These are phyloP conservation scores for Aspergillus phoenicis DNA, from an alignment of 2,329 filamentous ascomycete species.

Conservation along the genomic window DNA sequence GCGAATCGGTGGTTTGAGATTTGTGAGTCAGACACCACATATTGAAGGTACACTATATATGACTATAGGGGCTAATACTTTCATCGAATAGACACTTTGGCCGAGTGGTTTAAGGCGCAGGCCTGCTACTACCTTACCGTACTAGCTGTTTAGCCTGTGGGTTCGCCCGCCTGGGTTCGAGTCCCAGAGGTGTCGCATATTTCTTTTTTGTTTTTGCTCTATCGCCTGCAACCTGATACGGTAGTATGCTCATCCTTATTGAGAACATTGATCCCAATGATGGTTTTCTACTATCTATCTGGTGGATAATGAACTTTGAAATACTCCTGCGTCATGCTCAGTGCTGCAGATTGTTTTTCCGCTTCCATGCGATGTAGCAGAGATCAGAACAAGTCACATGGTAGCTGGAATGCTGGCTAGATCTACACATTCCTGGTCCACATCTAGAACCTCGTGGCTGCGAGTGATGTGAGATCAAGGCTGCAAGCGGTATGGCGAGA, in stretches of 20 bases:
- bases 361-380: neutral
- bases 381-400: neutral
- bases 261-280: too few relatives aligned
- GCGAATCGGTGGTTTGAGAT: neutral
- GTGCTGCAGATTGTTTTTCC: neutral
- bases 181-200: constrained; percentile 5
- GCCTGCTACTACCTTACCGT: neutral
- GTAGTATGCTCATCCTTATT: too few relatives aligned
- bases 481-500: neutral
- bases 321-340: too few relatives aligned
- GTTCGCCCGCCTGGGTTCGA: constrained; percentile 5
- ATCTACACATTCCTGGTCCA: neutral
- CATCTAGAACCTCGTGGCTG: neutral
- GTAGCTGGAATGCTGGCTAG: neutral
- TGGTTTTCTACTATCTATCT: too few relatives aligned
- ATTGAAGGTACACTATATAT: too few relatives aligned
- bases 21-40: neutral
- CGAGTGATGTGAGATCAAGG: too few relatives aligned
- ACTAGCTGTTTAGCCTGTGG: neutral
- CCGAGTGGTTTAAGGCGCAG: constrained; percentile 3
- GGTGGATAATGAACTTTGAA: too few relatives aligned
- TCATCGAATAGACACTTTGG: neutral
- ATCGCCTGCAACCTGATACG: too few relatives aligned
- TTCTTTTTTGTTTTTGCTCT: neutral
- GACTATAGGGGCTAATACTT: accelerated